These are phyloP conservation scores for Marasmius fiardii DNA, from an alignment of 1,284 basidiomycete genomes.

Conservation along the genomic window DNA sequence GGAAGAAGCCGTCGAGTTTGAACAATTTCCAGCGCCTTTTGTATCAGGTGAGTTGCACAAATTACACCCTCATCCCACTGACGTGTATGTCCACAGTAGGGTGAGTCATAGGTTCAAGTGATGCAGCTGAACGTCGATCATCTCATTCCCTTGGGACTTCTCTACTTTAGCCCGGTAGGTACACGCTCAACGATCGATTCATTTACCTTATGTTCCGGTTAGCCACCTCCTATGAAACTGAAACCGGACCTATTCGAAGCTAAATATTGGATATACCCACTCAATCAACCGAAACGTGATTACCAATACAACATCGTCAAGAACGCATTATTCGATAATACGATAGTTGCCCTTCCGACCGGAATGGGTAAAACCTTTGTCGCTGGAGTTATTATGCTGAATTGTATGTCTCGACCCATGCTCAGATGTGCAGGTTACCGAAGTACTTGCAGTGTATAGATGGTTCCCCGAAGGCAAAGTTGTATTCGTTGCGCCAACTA, in stretches of 20 bases:
- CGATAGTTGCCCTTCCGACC: slow-evolving; percentile 92
- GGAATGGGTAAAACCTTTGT: slow-evolving; percentile 99
- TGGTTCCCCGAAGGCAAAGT: slow-evolving; percentile 96
- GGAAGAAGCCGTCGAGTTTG: slow-evolving; percentile 62
- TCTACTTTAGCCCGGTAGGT: slow-evolving; percentile 27
- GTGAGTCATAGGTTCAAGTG: background rate
- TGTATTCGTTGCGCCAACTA: slow-evolving; percentile 94
- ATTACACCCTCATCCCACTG: background rate
- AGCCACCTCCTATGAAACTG: slow-evolving; percentile 79
- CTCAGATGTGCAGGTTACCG: background rate
- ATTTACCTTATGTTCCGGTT: slow-evolving; percentile 10
- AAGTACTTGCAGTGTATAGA: slow-evolving; percentile 64
- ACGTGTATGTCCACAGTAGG: background rate
- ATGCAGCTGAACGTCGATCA: background rate
- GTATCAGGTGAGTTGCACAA: slow-evolving; percentile 49
- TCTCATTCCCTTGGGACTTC: background rate
- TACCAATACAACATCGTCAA: slow-evolving; percentile 96
- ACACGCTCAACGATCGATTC: background rate
- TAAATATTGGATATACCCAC: slow-evolving; percentile 90
- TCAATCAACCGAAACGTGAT: slow-evolving; percentile 84
- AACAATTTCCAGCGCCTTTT: slow-evolving; percentile 79
- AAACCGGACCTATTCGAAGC: slow-evolving; percentile 74
- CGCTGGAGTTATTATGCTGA: slow-evolving; percentile 94
- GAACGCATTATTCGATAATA: slow-evolving; percentile 88
- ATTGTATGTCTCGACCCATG: slow-evolving; percentile 56